Conservation (phyloP, 2,329 filamentous ascomycete species). For the Lecanosticta acicola region DNA sequence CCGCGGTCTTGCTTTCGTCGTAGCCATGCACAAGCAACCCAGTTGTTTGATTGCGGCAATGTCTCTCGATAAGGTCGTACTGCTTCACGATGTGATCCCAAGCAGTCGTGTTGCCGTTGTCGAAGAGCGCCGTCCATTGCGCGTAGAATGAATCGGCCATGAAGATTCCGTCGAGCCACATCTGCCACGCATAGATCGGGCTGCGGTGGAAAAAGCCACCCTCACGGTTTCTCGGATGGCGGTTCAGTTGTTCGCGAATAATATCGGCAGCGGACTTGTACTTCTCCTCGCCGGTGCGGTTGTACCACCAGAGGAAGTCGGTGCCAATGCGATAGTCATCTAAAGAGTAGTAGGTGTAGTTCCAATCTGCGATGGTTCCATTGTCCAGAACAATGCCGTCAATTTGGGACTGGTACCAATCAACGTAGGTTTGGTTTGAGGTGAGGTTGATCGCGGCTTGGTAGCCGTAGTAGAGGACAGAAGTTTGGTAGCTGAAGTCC, state of each 20-base stretch:
- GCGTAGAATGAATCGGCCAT: slow-evolving; percentile 43
- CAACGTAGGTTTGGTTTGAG: slow-evolving; percentile 13
- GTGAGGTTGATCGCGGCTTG: slow-evolving; percentile 16
- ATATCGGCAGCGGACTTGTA: slow-evolving; percentile 18
- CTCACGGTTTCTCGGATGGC: slow-evolving; percentile 26
- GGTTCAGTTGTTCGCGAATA: slow-evolving; percentile 24
- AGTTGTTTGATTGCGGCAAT: slow-evolving; percentile 38
- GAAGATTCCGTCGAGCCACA: slow-evolving; percentile 51
- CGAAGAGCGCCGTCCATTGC: slow-evolving; percentile 21
- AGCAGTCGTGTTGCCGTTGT: slow-evolving; percentile 15
- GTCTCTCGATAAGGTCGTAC: slow-evolving; percentile 41
- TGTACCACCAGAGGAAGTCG: slow-evolving; percentile 23
- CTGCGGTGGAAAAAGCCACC: slow-evolving; percentile 33
- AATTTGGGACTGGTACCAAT: slow-evolving; percentile 20
- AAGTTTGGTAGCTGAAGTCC: slow-evolving; percentile 16
- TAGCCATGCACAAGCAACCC: slow-evolving; percentile 52
- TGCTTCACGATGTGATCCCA: slow-evolving; percentile 33
- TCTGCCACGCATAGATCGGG: slow-evolving; percentile 44
- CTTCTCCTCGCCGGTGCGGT: slow-evolving; percentile 19
- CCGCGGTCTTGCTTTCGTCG: slow-evolving; percentile 44
- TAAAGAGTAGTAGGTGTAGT: slow-evolving; percentile 43
- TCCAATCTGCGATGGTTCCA: slow-evolving; percentile 46
- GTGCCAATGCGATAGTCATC: slow-evolving; percentile 31
- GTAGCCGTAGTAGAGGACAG: slow-evolving; percentile 17
- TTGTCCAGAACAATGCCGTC: slow-evolving; percentile 44